A percentile compares a stretch with the other conserved stretches of the same genome.
Conservation (phyloP, 768 basidiomycete species). For the Rhizopogon vinicolor region DNA sequence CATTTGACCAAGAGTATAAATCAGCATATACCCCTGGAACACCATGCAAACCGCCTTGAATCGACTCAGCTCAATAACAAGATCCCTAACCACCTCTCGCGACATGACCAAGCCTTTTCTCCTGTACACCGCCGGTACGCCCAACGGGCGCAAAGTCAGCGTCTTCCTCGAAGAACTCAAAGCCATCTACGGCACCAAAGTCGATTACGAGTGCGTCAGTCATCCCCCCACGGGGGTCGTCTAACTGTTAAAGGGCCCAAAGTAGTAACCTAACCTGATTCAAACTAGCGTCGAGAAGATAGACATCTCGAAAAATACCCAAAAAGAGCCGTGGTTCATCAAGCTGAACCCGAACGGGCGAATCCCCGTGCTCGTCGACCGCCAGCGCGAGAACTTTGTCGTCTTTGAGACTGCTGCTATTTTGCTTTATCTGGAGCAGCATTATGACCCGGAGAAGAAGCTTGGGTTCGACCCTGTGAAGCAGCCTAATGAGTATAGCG, state of each 20-base stretch:
- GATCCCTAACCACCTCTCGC: neutral
- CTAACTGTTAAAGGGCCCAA: too few species aligned
- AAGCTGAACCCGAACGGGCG: slow-evolving; percentile 38
- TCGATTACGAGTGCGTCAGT: slow-evolving; percentile 31
- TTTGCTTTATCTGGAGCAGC: slow-evolving; percentile 37
- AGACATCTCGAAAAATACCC: slow-evolving; percentile 13
- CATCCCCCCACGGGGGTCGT: too few species aligned
- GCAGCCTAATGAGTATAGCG: slow-evolving; percentile 28
- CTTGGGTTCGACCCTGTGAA: slow-evolving; percentile 33
- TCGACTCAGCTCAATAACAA: neutral
- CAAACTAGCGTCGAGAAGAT: slow-evolving; percentile 12
- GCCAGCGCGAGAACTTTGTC: slow-evolving; percentile 21
- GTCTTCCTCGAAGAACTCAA: slow-evolving; percentile 61
- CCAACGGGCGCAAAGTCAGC: slow-evolving; percentile 52
- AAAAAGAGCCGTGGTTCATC: slow-evolving; percentile 31
- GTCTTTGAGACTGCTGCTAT: slow-evolving; percentile 45
- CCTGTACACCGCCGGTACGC: slow-evolving; percentile 51
- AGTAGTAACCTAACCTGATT: too few species aligned
- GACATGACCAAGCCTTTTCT: slow-evolving; percentile 33
- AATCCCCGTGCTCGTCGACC: slow-evolving; percentile 33
- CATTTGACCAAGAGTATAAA: neutral
- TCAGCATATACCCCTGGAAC: neutral
- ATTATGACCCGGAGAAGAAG: slow-evolving; percentile 38
- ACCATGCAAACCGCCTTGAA: neutral
- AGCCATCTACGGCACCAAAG: slow-evolving; percentile 26